These are phyloP conservation scores for Trametes gibbosa DNA, from an alignment of 768 basidiomycete species.

Conservation along the genomic window DNA sequence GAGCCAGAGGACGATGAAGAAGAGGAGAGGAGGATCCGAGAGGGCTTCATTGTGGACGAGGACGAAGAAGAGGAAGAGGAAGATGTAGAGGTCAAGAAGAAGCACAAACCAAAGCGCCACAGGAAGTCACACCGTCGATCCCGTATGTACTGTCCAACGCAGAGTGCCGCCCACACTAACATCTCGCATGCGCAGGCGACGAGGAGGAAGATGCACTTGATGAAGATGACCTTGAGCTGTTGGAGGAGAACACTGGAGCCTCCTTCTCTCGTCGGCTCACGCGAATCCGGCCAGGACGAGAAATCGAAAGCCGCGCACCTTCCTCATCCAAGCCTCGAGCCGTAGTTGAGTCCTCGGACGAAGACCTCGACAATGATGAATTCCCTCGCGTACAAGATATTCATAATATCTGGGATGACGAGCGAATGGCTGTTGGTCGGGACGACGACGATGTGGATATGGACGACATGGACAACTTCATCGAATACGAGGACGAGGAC, in stretches of 20 bases:
- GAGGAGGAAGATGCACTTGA: conserved; percentile 69
- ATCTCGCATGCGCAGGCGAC: conserved; percentile 33
- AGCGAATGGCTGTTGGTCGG: conserved; percentile 42
- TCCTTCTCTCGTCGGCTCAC: conserved; percentile 64
- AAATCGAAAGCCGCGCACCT: conserved; percentile 63
- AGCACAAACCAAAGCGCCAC: conserved; percentile 66
- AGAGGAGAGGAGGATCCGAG: conserved; percentile 72
- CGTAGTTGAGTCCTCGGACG: conserved; percentile 72
- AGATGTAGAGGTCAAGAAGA: conserved; percentile 50
- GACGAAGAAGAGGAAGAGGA: conserved; percentile 82
- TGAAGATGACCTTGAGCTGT: conserved; percentile 81
- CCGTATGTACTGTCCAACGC: conserved; percentile 39
- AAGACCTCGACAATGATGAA: conserved; percentile 63
- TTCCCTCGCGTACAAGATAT: conserved; percentile 56
- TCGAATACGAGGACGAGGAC: conserved; percentile 73
- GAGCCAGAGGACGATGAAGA: conserved; percentile 91
- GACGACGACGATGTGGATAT: conserved; percentile 61
- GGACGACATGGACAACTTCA: conserved; percentile 75
- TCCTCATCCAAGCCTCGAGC: conserved; percentile 58
- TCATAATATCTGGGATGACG: conserved; percentile 86
- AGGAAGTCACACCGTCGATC: conserved; percentile 58
- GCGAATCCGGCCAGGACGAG: conserved; percentile 69
- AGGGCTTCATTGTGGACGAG: conserved; percentile 91
- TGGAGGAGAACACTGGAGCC: conserved; percentile 83
- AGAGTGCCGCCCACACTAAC: conserved; percentile 5